Evolutionary conservation across 176 grass and related monocot genomes (phyloP).

Genomic region (Canna indica): DNA sequence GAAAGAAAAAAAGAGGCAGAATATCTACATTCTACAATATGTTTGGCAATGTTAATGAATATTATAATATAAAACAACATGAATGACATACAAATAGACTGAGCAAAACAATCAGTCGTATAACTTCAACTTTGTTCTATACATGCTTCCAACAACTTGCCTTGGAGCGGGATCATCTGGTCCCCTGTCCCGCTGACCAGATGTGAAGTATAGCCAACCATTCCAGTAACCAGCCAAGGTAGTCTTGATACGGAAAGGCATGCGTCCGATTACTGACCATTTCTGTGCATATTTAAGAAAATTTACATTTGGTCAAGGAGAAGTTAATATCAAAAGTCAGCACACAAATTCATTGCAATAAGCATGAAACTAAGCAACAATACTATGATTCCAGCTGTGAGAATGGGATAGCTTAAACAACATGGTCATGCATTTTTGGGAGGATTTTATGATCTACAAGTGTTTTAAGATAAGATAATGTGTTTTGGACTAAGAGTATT

Average conservation of each 20-base stretch:
- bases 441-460: no score
- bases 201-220: slow-evolving; percentile 81
- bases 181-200: slow-evolving; percentile 69
- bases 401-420: no score
- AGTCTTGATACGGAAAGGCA: slow-evolving; percentile 82
- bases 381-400: neutral
- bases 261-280: slow-evolving; percentile 65
- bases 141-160: slow-evolving; percentile 66
- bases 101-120: neutral
- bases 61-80: no score
- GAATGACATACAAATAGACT: neutral
- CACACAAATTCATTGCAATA: neutral
- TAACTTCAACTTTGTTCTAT: slow-evolving; percentile 44
- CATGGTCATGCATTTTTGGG: no score
- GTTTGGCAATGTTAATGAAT: no score
- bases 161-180: slow-evolving; percentile 63
- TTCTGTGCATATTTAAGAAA: slow-evolving; percentile 26
- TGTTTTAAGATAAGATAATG: no score
- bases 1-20: no score
- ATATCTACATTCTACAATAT: no score
- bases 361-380: neutral
- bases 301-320: neutral
- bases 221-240: slow-evolving; percentile 67
- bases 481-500: no score
- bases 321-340: neutral